A percentile compares a stretch with the other conserved stretches of the same genome.
phyloP scores from a whole-genome alignment of 2,329 filamentous ascomycete species.

The Xylaria sp. region DNA sequence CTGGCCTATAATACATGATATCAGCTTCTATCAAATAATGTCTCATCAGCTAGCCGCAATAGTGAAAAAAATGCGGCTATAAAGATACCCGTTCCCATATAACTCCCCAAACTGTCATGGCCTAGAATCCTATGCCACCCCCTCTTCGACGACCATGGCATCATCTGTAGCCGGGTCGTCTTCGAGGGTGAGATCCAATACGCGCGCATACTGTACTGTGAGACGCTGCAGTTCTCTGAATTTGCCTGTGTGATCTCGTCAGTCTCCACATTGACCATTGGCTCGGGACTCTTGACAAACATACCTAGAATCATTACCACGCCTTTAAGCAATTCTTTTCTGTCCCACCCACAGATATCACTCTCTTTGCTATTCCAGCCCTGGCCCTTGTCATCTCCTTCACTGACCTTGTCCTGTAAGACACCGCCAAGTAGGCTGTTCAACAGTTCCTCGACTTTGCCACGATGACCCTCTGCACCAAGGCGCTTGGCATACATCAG shows the following conservation, averaged over 20 bases:
- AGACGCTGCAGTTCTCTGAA: constrained; percentile 93
- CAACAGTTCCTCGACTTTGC: constrained; percentile 93
- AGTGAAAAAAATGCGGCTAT: constrained; percentile 6
- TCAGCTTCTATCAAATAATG: constrained; percentile 20
- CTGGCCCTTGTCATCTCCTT: constrained; percentile 58
- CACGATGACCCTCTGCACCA: constrained; percentile 85
- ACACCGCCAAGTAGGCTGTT: constrained; percentile 82
- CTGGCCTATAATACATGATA: constrained; percentile 37
- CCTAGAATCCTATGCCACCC: constrained; percentile 22
- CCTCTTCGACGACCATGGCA: constrained; percentile 50
- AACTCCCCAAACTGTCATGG: constrained; percentile 35
- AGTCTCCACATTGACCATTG: constrained; percentile 43
- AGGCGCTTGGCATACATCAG: constrained; percentile 98
- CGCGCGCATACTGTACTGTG: constrained; percentile 91
- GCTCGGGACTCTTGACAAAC: constrained; percentile 49
- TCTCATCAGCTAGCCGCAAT: constrained; percentile 6
- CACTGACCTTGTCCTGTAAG: constrained; percentile 64
- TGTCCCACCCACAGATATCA: constrained; percentile 89
- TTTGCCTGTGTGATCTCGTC: constrained; percentile 72
- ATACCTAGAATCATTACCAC: constrained; percentile 92
- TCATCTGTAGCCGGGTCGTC: constrained; percentile 56
- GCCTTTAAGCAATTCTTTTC: constrained; percentile 86
- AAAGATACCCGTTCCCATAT: constrained; percentile 7
- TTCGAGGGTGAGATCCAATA: constrained; percentile 72
- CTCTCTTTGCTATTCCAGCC: constrained; percentile 76